Evolutionary conservation across 345 rosid genomes (phyloP).

Genomic region (Brassica juncea): DNA sequence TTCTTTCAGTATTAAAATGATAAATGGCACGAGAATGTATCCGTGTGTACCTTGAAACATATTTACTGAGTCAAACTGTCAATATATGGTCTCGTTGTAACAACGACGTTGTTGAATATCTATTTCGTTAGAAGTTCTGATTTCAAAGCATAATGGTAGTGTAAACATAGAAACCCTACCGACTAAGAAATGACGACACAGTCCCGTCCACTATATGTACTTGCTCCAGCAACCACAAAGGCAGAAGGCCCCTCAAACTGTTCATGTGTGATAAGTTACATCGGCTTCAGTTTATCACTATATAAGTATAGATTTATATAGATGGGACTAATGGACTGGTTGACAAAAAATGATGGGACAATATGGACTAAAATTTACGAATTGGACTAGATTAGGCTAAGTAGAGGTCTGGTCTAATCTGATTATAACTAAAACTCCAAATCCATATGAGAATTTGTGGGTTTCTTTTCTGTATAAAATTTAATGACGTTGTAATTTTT

Average conservation of each 20-base stretch:
- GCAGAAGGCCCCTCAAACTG: conserved; percentile 29
- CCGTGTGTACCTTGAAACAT: neutral
- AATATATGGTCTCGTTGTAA: neutral
- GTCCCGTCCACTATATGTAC: conserved; percentile 33
- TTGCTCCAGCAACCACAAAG: conserved; percentile 23
- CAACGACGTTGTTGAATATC: neutral
- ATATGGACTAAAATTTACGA: conserved; percentile 5
- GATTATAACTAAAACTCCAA: neutral
- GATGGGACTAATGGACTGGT: neutral
- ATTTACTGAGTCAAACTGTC: neutral
- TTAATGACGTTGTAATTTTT: neutral
- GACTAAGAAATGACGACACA: conserved; percentile 27
- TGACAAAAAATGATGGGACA: neutral
- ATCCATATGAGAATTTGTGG: neutral
- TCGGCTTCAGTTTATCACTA: neutral
- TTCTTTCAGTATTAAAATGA: neutral
- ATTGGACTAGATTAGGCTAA: conserved; percentile 13
- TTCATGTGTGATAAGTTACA: conserved; percentile 23
- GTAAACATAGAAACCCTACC: conserved; percentile 26
- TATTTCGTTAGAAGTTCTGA: neutral
- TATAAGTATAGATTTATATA: neutral
- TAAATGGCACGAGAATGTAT: neutral
- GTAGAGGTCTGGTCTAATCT: conserved; percentile 5
- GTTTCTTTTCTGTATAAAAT: neutral
- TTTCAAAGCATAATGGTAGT: conserved; percentile 22